Evolutionary conservation across 805 yeast species (phyloP).

Genomic region (Candida loeiensis): DNA sequence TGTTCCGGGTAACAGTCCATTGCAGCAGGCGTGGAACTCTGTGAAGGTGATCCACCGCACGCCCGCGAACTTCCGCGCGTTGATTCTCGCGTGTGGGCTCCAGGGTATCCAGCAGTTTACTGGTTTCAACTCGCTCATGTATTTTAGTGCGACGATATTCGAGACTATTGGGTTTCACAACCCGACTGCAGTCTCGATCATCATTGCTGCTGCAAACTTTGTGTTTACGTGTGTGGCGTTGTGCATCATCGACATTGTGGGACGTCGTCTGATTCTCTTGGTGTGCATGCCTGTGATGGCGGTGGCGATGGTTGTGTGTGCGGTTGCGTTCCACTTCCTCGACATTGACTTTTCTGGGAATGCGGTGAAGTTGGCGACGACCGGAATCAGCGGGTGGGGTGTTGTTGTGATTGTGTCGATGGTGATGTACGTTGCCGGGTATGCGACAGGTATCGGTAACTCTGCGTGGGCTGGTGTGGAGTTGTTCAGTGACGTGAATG

Average conservation of each 20-base stretch:
- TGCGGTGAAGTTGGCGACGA: conserved; percentile 29
- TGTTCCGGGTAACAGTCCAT: conserved; percentile 39
- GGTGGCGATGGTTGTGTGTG: conserved; percentile 68
- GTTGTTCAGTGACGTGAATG: conserved; percentile 82
- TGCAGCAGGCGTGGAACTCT: conserved; percentile 55
- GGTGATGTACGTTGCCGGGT: conserved; percentile 83
- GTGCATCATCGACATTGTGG: conserved; percentile 79
- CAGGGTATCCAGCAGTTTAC: conserved; percentile 97
- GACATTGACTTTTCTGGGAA: conserved; percentile 55
- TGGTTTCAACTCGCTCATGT: conserved; percentile 95
- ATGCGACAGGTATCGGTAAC: conserved; percentile 94
- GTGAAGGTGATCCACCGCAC: conserved; percentile 59
- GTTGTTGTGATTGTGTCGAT: conserved; percentile 79
- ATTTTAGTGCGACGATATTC: conserved; percentile 89
- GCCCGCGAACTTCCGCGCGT: conserved; percentile 83
- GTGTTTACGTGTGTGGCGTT: conserved; percentile 83
- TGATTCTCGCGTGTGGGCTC: conserved; percentile 84
- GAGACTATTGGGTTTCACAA: conserved; percentile 84
- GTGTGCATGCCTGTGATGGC: conserved; percentile 86
- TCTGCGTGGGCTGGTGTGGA: conserved; percentile 99
- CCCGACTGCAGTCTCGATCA: conserved; percentile 91
- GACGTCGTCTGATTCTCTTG: conserved; percentile 79
- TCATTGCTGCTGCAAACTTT: conserved; percentile 92
- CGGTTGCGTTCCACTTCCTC: conserved; percentile 88
- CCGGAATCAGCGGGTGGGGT: conserved; percentile 78